These are phyloP conservation scores for Diphasiastrum complanatum DNA, from an alignment of 83 land plant species.

Conservation along the genomic window DNA sequence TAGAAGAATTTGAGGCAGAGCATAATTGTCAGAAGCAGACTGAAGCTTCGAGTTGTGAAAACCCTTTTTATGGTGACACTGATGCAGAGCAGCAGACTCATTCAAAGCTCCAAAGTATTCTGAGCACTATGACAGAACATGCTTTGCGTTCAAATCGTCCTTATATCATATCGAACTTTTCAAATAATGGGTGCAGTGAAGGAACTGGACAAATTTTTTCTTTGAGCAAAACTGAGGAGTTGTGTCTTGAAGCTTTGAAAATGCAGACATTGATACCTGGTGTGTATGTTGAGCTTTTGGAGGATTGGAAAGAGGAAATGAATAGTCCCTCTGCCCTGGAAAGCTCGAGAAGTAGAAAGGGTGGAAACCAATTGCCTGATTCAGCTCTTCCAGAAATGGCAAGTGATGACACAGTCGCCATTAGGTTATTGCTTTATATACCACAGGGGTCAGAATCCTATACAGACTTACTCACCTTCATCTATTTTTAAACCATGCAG, in stretches of 20 bases:
- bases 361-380: constrained; percentile 28
- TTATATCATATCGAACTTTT: constrained; percentile 50
- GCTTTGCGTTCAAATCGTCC: constrained; percentile 67
- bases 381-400: constrained; percentile 42
- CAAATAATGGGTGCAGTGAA: constrained; percentile 32
- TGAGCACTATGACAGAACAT: constrained; percentile 55
- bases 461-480: background rate
- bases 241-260: constrained; percentile 59
- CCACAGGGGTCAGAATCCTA: too few relatives aligned
- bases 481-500: constrained; percentile 17
- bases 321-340: constrained; percentile 10
- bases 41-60: too few relatives aligned
- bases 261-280: constrained; percentile 37
- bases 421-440: too few relatives aligned
- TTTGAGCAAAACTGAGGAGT: constrained; percentile 34
- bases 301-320: background rate
- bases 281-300: constrained; percentile 23
- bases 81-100: constrained; percentile 7
- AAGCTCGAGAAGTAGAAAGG: constrained; percentile 15
- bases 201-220: too few relatives aligned
- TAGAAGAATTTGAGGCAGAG: constrained; percentile 24
- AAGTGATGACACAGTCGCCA: too few relatives aligned
- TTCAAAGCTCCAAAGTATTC: constrained; percentile 41
- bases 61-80: too few relatives aligned
- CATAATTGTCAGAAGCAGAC: too few relatives aligned